A percentile compares a stretch with the other conserved stretches of the same genome.
phyloP scores from a whole-genome alignment of 331 rosid genomes.

The Arachis monticola region DNA sequence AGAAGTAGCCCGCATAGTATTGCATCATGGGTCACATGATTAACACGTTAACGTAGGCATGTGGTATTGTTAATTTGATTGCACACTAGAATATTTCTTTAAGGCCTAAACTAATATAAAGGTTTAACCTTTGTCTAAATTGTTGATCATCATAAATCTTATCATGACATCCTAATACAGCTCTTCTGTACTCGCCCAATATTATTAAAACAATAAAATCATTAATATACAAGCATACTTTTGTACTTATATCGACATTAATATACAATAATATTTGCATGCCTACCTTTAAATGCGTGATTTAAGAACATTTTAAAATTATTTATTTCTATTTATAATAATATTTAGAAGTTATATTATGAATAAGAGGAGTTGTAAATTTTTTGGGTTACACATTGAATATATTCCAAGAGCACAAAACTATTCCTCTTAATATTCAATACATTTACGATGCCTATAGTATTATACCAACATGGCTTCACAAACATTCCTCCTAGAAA shows the following conservation, averaged over 20 bases:
- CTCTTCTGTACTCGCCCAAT: neutral
- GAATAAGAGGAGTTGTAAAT: too few relatives aligned
- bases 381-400: too few relatives aligned
- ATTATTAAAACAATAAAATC: neutral
- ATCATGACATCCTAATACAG: neutral
- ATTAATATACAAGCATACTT: too few relatives aligned
- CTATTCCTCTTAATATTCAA: too few relatives aligned
- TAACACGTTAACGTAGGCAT: constrained; percentile 4
- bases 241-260: neutral
- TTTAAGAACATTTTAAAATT: too few relatives aligned
- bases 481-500: neutral
- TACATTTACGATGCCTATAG: neutral
- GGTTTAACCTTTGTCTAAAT: constrained; percentile 4
- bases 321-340: too few relatives aligned
- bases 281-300: too few relatives aligned
- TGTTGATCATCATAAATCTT: constrained; percentile 6
- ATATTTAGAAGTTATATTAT: too few relatives aligned
- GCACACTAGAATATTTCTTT: neutral
- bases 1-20: neutral
- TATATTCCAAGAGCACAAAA: too few relatives aligned
- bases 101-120: neutral
- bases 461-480: neutral
- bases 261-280: too few relatives aligned
- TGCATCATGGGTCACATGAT: constrained; percentile 32
- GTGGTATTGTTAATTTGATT: constrained; percentile 24